A percentile compares a stretch with the other conserved stretches of the same genome.
Evolutionary conservation across 345 rosid species (phyloP).

Genomic region (Gossypioides kirkii): DNA sequence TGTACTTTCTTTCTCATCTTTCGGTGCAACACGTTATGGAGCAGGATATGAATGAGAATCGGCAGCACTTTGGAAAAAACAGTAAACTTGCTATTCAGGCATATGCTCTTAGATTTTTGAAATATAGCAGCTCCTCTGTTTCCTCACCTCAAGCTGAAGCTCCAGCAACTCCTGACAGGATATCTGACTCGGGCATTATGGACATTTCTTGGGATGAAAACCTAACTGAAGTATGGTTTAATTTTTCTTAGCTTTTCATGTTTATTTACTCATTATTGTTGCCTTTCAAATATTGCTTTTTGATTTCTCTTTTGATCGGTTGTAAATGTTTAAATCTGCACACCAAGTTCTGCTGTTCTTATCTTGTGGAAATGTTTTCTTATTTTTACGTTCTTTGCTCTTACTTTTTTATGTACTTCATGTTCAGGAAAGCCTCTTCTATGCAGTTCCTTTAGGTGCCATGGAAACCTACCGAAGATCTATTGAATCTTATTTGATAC

Average conservation of each 20-base stretch:
- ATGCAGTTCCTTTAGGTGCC: slow-evolving; percentile 79
- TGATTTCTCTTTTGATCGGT: slow-evolving; percentile 3
- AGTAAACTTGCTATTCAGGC: slow-evolving; percentile 39
- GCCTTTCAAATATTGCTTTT: neutral
- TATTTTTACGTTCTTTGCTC: slow-evolving; percentile 9
- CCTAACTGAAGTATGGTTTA: slow-evolving; percentile 68
- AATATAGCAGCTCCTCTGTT: slow-evolving; percentile 39
- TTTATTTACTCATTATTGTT: slow-evolving; percentile 4
- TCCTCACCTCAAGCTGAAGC: slow-evolving; percentile 53
- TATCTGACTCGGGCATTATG: slow-evolving; percentile 45
- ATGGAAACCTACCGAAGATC: slow-evolving; percentile 72
- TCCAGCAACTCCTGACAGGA: slow-evolving; percentile 54
- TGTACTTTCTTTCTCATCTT: slow-evolving; percentile 1
- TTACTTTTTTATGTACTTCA: slow-evolving; percentile 18
- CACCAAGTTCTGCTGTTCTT: slow-evolving; percentile 6
- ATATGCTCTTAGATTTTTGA: slow-evolving; percentile 83
- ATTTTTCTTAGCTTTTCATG: neutral
- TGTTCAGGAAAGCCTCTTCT: slow-evolving; percentile 87
- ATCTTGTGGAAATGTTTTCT: neutral
- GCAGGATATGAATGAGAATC: slow-evolving; percentile 50
- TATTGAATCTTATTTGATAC: slow-evolving; percentile 65
- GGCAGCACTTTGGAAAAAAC: slow-evolving; percentile 31
- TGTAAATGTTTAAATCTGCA: neutral
- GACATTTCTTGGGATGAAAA: slow-evolving; percentile 65
- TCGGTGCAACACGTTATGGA: slow-evolving; percentile 13